Percentiles rank a stretch among this genome's conserved stretches.
Evolutionary conservation across 2,329 filamentous ascomycete genomes (phyloP).

Genomic region (Aspergillus ruber): DNA sequence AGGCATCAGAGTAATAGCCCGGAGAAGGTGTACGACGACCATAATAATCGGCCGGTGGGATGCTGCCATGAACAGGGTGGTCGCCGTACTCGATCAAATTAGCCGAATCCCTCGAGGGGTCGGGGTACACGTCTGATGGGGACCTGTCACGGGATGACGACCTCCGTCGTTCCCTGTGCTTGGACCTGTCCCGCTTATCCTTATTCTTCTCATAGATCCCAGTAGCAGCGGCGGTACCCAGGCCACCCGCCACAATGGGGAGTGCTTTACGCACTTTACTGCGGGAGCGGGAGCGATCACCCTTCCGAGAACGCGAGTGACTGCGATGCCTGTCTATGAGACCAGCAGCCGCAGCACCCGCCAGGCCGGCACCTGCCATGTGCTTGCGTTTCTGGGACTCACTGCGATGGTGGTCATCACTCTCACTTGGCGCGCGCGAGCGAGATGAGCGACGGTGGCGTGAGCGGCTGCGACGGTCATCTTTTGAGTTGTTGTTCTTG

Average conservation of each 20-base stretch:
- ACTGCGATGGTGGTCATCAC: slow-evolving; percentile 24
- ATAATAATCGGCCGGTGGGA: slow-evolving; percentile 42
- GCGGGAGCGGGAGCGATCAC: slow-evolving; percentile 45
- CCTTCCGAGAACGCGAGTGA: slow-evolving; percentile 49
- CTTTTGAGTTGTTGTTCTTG: slow-evolving; percentile 47
- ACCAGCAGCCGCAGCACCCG: slow-evolving; percentile 57
- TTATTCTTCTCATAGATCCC: slow-evolving; percentile 59
- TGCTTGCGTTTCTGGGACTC: slow-evolving; percentile 50
- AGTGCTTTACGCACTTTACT: slow-evolving; percentile 52
- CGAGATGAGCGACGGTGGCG: slow-evolving; percentile 34
- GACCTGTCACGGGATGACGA: slow-evolving; percentile 43
- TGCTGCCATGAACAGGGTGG: slow-evolving; percentile 55
- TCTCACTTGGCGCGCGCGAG: slow-evolving; percentile 18
- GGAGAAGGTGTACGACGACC: slow-evolving; percentile 34
- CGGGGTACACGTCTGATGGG: slow-evolving; percentile 35
- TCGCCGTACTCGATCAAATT: slow-evolving; percentile 59
- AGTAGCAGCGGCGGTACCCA: slow-evolving; percentile 56
- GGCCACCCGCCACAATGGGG: slow-evolving; percentile 55
- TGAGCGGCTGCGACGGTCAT: slow-evolving; percentile 44
- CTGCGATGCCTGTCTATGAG: slow-evolving; percentile 53
- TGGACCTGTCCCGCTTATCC: slow-evolving; percentile 47
- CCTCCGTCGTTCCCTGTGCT: slow-evolving; percentile 32
- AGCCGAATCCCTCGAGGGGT: slow-evolving; percentile 37
- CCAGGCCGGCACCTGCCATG: slow-evolving; percentile 57
- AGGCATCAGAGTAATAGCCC: slow-evolving; percentile 37